A percentile compares a stretch with the other conserved stretches of the same genome.
phyloP scores from a whole-genome alignment of 2,329 filamentous ascomycete species.

The Trichoderma koningiopsis region DNA sequence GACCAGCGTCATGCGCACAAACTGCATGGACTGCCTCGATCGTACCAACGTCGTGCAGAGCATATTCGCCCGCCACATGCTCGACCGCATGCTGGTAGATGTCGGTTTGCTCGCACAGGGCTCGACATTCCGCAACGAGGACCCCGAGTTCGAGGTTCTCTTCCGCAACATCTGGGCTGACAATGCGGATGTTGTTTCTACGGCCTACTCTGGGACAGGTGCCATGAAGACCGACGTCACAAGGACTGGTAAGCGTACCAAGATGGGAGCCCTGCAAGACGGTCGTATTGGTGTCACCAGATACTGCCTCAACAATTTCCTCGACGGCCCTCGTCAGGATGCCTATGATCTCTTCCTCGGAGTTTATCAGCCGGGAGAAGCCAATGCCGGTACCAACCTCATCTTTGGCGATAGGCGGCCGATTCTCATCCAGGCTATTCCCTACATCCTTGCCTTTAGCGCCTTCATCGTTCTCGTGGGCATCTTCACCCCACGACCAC shows the following conservation, averaged over 20 bases:
- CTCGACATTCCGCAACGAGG: constrained; percentile 73
- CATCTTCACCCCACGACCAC: constrained; percentile 69
- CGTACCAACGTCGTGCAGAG: constrained; percentile 97
- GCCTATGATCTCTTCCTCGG: constrained; percentile 94
- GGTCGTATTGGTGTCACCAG: constrained; percentile 84
- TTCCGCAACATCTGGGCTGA: constrained; percentile 99
- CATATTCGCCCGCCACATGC: constrained; percentile 87
- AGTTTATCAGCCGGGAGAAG: constrained; percentile 73
- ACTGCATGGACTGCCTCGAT: constrained; percentile 99
- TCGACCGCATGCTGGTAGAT: constrained; percentile 87
- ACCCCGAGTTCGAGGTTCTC: constrained; percentile 79
- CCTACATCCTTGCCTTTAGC: constrained; percentile 85
- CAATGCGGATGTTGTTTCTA: constrained; percentile 93
- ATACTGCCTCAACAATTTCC: constrained; percentile 92
- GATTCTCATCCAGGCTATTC: constrained; percentile 86
- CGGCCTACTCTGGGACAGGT: constrained; percentile 91
- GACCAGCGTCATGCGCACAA: constrained; percentile 89
- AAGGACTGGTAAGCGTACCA: constrained; percentile 86
- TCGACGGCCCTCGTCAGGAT: constrained; percentile 91
- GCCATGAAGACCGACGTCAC: constrained; percentile 98
- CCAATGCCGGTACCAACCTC: constrained; percentile 68
- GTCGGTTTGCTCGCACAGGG: constrained; percentile 76
- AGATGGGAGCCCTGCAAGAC: constrained; percentile 81
- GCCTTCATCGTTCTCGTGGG: constrained; percentile 80
- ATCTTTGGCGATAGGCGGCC: constrained; percentile 86